Evolutionary conservation across 805 yeast genomes (phyloP).

Genomic region (Maudiozyma bulderi): DNA sequence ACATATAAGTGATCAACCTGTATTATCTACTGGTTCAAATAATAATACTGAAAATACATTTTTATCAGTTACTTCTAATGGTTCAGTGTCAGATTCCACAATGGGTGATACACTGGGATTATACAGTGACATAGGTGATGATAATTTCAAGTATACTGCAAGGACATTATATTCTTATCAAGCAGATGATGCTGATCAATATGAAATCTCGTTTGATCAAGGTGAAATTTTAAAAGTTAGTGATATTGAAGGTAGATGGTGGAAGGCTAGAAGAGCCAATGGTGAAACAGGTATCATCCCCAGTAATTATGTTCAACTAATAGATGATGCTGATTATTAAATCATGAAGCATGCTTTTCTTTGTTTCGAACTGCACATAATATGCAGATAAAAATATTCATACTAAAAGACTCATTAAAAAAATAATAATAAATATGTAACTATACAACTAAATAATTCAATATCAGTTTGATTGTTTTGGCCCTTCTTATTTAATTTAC

Average conservation of each 20-base stretch:
- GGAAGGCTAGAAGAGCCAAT: conserved; percentile 85
- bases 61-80: conserved; percentile 22
- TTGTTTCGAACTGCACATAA: neutral
- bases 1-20: neutral
- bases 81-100: conserved; percentile 25
- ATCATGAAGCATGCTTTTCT: conserved; percentile 8
- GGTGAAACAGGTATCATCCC: conserved; percentile 97
- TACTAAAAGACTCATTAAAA: neutral
- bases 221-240: conserved; percentile 88
- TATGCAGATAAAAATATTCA: neutral
- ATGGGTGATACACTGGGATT: conserved; percentile 29
- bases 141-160: conserved; percentile 68
- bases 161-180: conserved; percentile 77
- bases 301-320: conserved; percentile 78
- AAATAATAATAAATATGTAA: neutral
- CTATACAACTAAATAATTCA: neutral
- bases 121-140: conserved; percentile 30
- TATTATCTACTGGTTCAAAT: neutral
- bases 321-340: conserved; percentile 27
- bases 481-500: no score
- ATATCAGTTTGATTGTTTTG: no score
- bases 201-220: conserved; percentile 81
- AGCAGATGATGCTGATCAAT: conserved; percentile 87
- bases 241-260: conserved; percentile 94
- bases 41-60: conserved; percentile 16